Percentiles rank a stretch among this genome's conserved stretches.
Evolutionary conservation across 176 grass and related monocot genomes (phyloP).

Genomic region (Poa pratensis): DNA sequence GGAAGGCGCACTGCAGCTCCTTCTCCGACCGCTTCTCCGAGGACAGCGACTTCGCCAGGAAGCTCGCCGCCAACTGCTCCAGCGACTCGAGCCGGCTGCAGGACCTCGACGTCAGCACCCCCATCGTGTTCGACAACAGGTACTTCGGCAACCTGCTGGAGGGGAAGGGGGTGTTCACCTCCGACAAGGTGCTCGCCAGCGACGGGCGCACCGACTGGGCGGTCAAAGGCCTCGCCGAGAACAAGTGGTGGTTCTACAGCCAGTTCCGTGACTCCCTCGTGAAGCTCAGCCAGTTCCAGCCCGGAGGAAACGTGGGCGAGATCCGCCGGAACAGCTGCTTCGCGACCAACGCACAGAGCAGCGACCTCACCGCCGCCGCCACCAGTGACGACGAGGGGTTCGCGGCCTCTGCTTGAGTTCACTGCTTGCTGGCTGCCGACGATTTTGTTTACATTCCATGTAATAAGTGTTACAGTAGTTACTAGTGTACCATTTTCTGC

Average conservation of each 20-base stretch:
- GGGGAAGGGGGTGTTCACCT: constrained; percentile 46
- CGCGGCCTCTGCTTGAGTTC: constrained; percentile 11
- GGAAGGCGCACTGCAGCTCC: constrained; percentile 41
- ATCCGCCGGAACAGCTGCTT: constrained; percentile 49
- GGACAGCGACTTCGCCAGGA: not conserved
- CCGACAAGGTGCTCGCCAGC: constrained; percentile 40
- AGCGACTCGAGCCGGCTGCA: not conserved
- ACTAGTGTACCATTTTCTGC: not conserved
- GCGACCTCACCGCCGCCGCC: not conserved
- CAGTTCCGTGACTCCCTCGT: constrained; percentile 53
- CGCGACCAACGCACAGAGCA: constrained; percentile 25
- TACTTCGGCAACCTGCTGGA: constrained; percentile 45
- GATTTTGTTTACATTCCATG: not conserved
- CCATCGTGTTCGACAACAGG: constrained; percentile 50
- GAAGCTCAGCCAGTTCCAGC: constrained; percentile 49
- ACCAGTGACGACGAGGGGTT: not conserved
- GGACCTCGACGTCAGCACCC: constrained; percentile 28
- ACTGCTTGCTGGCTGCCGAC: not conserved
- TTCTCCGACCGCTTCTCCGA: constrained; percentile 28
- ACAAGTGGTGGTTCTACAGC: constrained; percentile 58
- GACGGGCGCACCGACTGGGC: constrained; percentile 16
- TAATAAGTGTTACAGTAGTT: not conserved
- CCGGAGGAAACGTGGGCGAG: constrained; percentile 46
- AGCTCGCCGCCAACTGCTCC: constrained; percentile 33
- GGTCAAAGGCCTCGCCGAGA: constrained; percentile 17